Evolutionary conservation across 2,329 filamentous ascomycete species (phyloP), one percentile per base, ranked within the genome.

Genomic region (Colletotrichum sojae): DNA sequence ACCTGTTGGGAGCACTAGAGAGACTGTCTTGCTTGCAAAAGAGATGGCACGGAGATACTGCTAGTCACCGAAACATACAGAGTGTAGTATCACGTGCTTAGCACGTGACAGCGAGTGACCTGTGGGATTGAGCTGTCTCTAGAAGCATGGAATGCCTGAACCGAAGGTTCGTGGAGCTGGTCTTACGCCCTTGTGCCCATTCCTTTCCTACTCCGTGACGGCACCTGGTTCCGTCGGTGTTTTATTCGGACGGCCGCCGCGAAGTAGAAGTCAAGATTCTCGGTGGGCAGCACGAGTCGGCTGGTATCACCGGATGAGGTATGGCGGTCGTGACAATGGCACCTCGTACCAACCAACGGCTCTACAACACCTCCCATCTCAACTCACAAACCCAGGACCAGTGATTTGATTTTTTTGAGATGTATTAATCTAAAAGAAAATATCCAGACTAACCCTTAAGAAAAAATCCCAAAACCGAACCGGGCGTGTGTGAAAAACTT

Each of bases 101-200:
- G 4, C 22, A 2, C 22, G 22, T 22, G 22, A 22, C 22, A 22
- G 22, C 22, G 22, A 22, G 22, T 4, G 22, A 4, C 22, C 22
- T 22, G 22, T 22, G 22, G 22, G 22, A 22, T 22, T 22, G 2
- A 22, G 22, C 22, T 22, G 2, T n/a, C n/a, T 71, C 69, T 67
- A 71, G 69, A 71, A 71, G 67, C 61, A 67, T 62, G 45, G 48
- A 62, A 67, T 31, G 48, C 49, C 31, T 59, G 22, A 66, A 62
- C 59, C 27, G 54, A 68, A 69, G 67, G 55, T 67, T 69, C 62
- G 31, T 71, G 56, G 66, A 39, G 49, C 45, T 58, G 46, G 69
- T 70, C 70, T 71, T 67, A 70, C 58, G 31, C 57, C 43, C 36
- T 49, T 63, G 31, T 56, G 45, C 31, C 31, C 40, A 2, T 57